A percentile compares a stretch with the other conserved stretches of the same genome.
Conservation (phyloP, 352 stramenopile genomes). For the Phytophthora megakarya region DNA sequence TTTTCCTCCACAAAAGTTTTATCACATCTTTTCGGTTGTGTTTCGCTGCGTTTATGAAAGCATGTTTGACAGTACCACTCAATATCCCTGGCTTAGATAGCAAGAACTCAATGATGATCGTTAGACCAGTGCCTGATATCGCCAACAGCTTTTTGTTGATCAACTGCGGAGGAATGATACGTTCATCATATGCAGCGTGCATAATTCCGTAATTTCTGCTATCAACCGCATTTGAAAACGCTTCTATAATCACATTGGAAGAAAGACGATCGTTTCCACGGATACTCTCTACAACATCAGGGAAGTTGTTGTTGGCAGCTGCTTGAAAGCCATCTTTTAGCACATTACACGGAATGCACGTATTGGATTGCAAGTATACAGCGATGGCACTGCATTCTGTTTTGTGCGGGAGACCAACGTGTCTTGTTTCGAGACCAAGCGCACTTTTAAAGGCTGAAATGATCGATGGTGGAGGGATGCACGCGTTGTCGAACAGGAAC, state of each 20-base stretch:
- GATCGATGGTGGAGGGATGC: neutral
- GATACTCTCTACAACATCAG: neutral
- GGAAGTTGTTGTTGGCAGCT: neutral
- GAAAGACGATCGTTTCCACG: neutral
- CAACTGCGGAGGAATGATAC: neutral
- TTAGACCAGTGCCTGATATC: neutral
- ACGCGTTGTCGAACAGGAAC: neutral
- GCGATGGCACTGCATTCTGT: neutral
- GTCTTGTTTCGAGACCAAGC: neutral
- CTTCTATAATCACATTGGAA: neutral
- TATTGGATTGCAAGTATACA: neutral
- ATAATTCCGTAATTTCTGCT: neutral
- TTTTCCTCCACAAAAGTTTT: neutral
- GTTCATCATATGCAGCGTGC: neutral
- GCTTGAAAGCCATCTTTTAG: neutral
- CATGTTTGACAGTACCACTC: neutral
- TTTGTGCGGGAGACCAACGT: neutral
- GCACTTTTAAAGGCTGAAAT: neutral
- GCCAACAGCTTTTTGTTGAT: neutral
- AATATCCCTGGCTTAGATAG: neutral
- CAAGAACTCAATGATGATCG: neutral
- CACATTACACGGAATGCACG: neutral
- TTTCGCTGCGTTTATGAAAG: neutral
- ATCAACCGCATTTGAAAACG: neutral
- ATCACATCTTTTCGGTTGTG: neutral